Conservation (phyloP, 2,329 filamentous ascomycete species). For the Fusarium circinatum region DNA sequence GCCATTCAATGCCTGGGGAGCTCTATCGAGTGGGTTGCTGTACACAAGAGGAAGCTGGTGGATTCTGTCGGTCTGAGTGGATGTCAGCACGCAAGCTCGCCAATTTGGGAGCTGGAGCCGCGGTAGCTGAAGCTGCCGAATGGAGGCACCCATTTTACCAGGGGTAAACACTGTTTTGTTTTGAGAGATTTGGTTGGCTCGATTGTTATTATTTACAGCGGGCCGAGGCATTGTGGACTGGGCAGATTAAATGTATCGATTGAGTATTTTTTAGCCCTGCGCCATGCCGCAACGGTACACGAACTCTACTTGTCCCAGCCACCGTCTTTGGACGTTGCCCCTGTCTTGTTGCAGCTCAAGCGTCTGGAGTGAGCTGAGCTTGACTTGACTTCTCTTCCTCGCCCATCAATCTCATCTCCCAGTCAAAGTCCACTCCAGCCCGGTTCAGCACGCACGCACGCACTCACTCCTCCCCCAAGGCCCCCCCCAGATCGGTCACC, state of each 20-base stretch:
- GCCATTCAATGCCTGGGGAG: neutral
- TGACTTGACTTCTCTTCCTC: neutral
- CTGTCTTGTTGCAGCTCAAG: slow-evolving; percentile 31
- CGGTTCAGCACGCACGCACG: neutral
- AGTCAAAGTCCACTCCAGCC: slow-evolving; percentile 8
- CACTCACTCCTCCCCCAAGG: slow-evolving; percentile 5
- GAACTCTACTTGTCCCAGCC: slow-evolving; percentile 30
- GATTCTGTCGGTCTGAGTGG: neutral
- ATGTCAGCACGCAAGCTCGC: slow-evolving; percentile 27
- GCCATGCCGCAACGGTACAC: slow-evolving; percentile 1
- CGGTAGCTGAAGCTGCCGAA: slow-evolving; percentile 29
- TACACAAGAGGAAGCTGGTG: slow-evolving; percentile 28
- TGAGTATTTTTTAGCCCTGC: neutral
- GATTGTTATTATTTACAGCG: slow-evolving; percentile 21
- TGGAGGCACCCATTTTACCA: slow-evolving; percentile 27
- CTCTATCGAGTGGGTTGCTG: slow-evolving; percentile 3
- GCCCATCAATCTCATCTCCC: slow-evolving; percentile 33
- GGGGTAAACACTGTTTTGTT: slow-evolving; percentile 25
- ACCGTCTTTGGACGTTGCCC: slow-evolving; percentile 22
- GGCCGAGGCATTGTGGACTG: slow-evolving; percentile 29
- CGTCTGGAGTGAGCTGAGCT: slow-evolving; percentile 36
- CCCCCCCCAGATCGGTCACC: slow-evolving; percentile 11
- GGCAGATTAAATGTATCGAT: slow-evolving; percentile 8
- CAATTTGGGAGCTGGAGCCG: slow-evolving; percentile 29
- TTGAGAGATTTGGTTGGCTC: slow-evolving; percentile 16